Base-by-base conservation (phyloP, 2,329 filamentous ascomycete genomes). In the Calonectria hawksworthii region DNA sequence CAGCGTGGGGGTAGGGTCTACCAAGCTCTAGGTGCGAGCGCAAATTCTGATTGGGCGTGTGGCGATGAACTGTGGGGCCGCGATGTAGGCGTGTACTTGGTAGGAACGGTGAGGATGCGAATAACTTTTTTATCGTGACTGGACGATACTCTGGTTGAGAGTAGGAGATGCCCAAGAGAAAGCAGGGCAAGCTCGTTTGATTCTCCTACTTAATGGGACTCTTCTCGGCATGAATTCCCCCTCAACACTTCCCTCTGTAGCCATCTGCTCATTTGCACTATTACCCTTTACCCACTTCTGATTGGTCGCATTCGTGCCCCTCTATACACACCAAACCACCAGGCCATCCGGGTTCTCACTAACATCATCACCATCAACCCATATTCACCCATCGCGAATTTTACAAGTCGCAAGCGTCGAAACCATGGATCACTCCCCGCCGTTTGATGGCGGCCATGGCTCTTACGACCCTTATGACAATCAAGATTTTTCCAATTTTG, bases 371-470 rank as follows among this genome's bases (percentile, higher is more conserved):
- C 36, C 69, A 72, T 74, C 72, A 74, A 52, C 65, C 47, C 52
- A 69, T 59, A 11, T n/a, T 47, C 44, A 47, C 5, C 66, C 66
- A 54, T 64, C 66, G 68, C 28, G 34, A 56, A 61, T 65, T 72
- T 72, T 51, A 7, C 61, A 47, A 28, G n/a, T 41, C n/a, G 28
- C 41, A n/a, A 61, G 21, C 28, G 10, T 38, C 21, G 44, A 32
- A 51, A 73, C 74, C 68, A 77, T 80, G 78, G 74, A 80, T 44
- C 77, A 80, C 56, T 73, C 78, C 56, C 67, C 68, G 66, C 56
- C 78, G 52, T 83, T 79, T 68, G 68, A 70, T 70, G 69, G 67
- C 74, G 44, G 51, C 74, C 47, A 67, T 56, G 61, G 38, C 63
- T 71, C 73, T 73, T 71, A 82, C 81, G 78, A 72, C 41, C 38